These are phyloP conservation scores for Epichloe bromicola DNA, from an alignment of 2,329 filamentous ascomycete genomes.

Conservation along the genomic window DNA sequence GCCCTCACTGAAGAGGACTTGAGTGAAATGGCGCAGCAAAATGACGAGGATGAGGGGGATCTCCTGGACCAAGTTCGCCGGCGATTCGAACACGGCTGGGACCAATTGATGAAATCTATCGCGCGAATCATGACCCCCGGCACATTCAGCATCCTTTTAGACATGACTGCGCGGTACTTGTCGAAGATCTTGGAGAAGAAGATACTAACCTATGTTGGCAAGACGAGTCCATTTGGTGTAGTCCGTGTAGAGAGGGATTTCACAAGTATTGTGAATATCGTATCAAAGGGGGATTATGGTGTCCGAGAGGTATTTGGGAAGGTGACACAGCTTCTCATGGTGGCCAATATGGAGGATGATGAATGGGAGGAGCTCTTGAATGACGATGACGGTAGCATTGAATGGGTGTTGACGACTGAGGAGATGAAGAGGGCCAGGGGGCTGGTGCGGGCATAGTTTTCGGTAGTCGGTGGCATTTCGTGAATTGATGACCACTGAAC, in stretches of 20 bases:
- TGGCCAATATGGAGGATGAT: slow-evolving; percentile 90
- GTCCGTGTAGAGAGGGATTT: slow-evolving; percentile 78
- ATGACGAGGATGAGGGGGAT: slow-evolving; percentile 38
- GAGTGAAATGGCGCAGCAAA: slow-evolving; percentile 38
- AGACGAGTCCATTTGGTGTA: slow-evolving; percentile 69
- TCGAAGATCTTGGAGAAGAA: slow-evolving; percentile 74
- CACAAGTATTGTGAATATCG: slow-evolving; percentile 55
- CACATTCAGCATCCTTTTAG: slow-evolving; percentile 65
- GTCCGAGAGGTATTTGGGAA: slow-evolving; percentile 65
- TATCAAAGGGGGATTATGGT: slow-evolving; percentile 57
- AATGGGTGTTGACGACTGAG: slow-evolving; percentile 58
- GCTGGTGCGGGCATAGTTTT: slow-evolving; percentile 34
- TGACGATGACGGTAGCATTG: slow-evolving; percentile 47
- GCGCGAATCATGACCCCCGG: slow-evolving; percentile 70
- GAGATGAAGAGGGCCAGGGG: slow-evolving; percentile 61
- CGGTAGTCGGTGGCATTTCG: not conserved
- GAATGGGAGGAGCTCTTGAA: slow-evolving; percentile 71
- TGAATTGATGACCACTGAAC: too few relatives aligned
- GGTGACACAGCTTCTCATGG: slow-evolving; percentile 68
- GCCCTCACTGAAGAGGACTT: slow-evolving; percentile 50
- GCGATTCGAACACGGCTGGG: slow-evolving; percentile 78
- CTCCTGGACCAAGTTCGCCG: slow-evolving; percentile 56
- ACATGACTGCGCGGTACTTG: slow-evolving; percentile 61
- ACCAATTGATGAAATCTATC: slow-evolving; percentile 71
- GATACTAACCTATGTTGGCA: slow-evolving; percentile 66